Evolutionary conservation across 2,329 filamentous ascomycete genomes (phyloP).

Genomic region (Apiospora pterosperma): DNA sequence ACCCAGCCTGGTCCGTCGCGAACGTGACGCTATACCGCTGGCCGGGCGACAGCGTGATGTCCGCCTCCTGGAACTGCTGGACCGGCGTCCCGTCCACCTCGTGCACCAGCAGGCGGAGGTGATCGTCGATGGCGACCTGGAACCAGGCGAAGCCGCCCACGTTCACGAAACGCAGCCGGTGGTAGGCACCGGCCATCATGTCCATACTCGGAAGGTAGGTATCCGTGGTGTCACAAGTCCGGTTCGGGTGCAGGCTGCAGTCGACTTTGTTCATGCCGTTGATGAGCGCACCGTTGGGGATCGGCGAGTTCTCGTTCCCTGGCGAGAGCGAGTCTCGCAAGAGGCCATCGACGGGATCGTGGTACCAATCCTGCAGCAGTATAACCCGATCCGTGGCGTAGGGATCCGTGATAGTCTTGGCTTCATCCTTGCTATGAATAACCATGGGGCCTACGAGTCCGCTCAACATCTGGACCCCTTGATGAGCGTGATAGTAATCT

Average conservation of each 20-base stretch:
- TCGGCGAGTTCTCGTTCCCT: constrained; percentile 38
- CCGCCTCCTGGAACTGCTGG: constrained; percentile 53
- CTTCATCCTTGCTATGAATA: constrained; percentile 55
- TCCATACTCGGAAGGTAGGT: constrained; percentile 37
- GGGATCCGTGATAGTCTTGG: constrained; percentile 32
- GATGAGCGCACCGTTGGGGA: constrained; percentile 43
- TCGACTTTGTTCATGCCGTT: constrained; percentile 39
- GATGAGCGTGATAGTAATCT: constrained; percentile 46
- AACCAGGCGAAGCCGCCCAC: constrained; percentile 70
- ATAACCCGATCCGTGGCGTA: constrained; percentile 58
- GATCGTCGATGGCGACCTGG: constrained; percentile 67
- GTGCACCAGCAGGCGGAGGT: constrained; percentile 50
- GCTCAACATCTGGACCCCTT: constrained; percentile 60
- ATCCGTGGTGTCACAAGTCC: constrained; percentile 42
- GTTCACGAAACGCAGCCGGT: constrained; percentile 67
- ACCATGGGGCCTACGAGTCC: constrained; percentile 64
- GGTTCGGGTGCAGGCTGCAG: constrained; percentile 32
- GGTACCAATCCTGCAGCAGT: constrained; percentile 69
- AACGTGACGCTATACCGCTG: constrained; percentile 69
- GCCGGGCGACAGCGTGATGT: constrained; percentile 64
- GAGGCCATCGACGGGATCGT: constrained; percentile 44
- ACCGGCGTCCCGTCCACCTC: constrained; percentile 70
- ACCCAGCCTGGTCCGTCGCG: constrained; percentile 52
- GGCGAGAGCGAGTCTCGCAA: constrained; percentile 35
- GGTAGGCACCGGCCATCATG: constrained; percentile 51